Base-by-base conservation (phyloP, 2,329 filamentous ascomycete genomes). In the Xylaria sp. region DNA sequence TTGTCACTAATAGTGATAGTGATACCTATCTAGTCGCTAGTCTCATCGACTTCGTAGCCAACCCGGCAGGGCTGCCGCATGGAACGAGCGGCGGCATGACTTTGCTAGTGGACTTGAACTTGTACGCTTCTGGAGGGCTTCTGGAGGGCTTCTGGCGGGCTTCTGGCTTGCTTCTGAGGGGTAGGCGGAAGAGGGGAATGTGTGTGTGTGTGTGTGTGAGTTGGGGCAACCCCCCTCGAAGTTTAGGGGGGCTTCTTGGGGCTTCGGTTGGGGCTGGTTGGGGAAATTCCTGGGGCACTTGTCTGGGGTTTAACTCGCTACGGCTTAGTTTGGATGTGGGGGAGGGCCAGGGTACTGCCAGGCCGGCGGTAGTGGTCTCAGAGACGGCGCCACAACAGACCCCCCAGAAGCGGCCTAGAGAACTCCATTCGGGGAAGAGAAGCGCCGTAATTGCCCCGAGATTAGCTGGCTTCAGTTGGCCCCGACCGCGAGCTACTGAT, bases 381-480 rank as follows among this genome's bases (percentile, higher is more conserved):
- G n/a, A n/a, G n/a, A n/a, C n/a, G n/a, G n/a, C n/a, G n/a, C n/a
- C n/a, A n/a, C 28, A 9, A 4, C 28, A 31, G 9, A 4, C 28
- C 28, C 28, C 28, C 28, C 28, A 60, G 33, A 14, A 33, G 31
- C n/a, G 25, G 31, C 15, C 17, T 37, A 38, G 58, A 23, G 8
- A n/a, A 23, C 21, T n/a, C 35, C 8, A 37, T 33, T 63, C 45
- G 56, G 50, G 45, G 43, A 4, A 63, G 54, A 58, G 31, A 52
- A 23, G 46, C n/a, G 31, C 62, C 62, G 58, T 33, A 52, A 38
- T 61, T 56, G 31, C 23, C 28, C 59, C 62, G 62, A 59, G 53
- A 37, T 7, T 11, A 35, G 12, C 25, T 21, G 9, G 19, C 25
- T 14, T 6, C 14, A n/a, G n/a, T 2, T 46, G 21, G 23, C 15